Percentiles rank a stretch among this genome's conserved stretches.
Evolutionary conservation across 2,329 filamentous ascomycete species (phyloP).

Genomic region (Fusarium irregulare): DNA sequence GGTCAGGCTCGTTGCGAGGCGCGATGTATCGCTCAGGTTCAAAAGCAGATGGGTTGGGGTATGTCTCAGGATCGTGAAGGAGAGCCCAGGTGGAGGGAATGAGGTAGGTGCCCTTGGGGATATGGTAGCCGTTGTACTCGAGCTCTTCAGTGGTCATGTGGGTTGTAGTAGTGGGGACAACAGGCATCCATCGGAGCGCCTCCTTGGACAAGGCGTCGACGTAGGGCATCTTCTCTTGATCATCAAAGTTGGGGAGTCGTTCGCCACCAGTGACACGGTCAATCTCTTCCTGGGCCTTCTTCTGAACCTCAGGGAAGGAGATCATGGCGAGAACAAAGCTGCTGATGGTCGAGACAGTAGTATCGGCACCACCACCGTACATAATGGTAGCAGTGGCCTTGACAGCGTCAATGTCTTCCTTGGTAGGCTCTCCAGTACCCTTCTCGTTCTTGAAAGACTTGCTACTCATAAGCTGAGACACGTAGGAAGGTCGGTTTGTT

Average conservation of each 20-base stretch:
- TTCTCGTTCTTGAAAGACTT: conserved; percentile 23
- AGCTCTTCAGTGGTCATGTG: conserved; percentile 52
- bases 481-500: conserved; percentile 42
- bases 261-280: conserved; percentile 46
- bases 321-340: conserved; percentile 46
- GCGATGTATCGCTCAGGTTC: conserved; percentile 50
- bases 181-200: conserved; percentile 47
- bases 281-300: conserved; percentile 45
- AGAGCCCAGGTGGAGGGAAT: conserved; percentile 43
- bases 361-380: conserved; percentile 49
- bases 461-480: conserved; percentile 42
- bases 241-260: conserved; percentile 45
- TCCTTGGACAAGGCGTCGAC: conserved; percentile 49
- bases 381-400: conserved; percentile 43
- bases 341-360: conserved; percentile 43
- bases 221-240: conserved; percentile 47
- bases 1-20: conserved; percentile 48
- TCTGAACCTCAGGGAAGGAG: conserved; percentile 39
- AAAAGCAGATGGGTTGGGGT: conserved; percentile 57
- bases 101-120: conserved; percentile 46
- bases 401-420: conserved; percentile 41
- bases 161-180: conserved; percentile 52
- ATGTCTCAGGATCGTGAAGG: conserved; percentile 72
- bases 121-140: conserved; percentile 40
- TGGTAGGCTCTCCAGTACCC: neutral